Conservation (phyloP, 1,284 basidiomycete species). For the Cryptococcus floricola region DNA sequence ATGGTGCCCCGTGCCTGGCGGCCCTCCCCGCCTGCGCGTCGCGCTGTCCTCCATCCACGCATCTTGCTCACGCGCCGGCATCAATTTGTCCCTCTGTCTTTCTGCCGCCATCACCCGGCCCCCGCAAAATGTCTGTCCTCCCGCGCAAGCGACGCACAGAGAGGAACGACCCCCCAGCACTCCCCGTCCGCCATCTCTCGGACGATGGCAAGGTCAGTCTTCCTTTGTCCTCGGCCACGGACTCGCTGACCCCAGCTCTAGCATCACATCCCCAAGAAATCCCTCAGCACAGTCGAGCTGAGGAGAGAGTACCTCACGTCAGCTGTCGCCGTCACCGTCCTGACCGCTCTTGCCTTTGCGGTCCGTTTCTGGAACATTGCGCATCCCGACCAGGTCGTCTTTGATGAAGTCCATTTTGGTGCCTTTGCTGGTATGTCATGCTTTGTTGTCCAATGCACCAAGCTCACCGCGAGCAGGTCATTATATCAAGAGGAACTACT, state of each 20-base stretch:
- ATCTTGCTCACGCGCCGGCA: neutral
- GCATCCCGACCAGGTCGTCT: slow-evolving; percentile 90
- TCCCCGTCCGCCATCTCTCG: slow-evolving; percentile 16
- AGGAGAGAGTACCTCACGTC: slow-evolving; percentile 20
- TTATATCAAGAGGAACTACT: slow-evolving; percentile 87
- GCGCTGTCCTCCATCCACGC: no score
- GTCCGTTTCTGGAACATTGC: slow-evolving; percentile 90
- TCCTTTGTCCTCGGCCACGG: neutral
- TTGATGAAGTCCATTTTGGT: slow-evolving; percentile 96
- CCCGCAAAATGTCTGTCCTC: slow-evolving; percentile 9
- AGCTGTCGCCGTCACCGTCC: slow-evolving; percentile 30
- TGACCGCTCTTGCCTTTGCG: slow-evolving; percentile 71
- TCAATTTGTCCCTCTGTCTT: slow-evolving; percentile 3
- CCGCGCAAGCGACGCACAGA: slow-evolving; percentile 24
- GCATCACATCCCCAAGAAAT: neutral
- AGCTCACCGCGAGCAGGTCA: slow-evolving; percentile 56
- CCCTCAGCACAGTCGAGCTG: neutral
- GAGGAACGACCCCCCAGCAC: slow-evolving; percentile 11
- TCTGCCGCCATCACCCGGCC: slow-evolving; percentile 4
- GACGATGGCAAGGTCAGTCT: slow-evolving; percentile 30
- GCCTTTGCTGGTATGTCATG: slow-evolving; percentile 55
- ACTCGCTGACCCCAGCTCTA: neutral
- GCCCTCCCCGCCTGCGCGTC: neutral
- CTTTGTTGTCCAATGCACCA: no score
- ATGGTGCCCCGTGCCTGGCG: no score